Base-by-base conservation (phyloP, 208 protist species). In the Crithidia thermophila region DNA sequence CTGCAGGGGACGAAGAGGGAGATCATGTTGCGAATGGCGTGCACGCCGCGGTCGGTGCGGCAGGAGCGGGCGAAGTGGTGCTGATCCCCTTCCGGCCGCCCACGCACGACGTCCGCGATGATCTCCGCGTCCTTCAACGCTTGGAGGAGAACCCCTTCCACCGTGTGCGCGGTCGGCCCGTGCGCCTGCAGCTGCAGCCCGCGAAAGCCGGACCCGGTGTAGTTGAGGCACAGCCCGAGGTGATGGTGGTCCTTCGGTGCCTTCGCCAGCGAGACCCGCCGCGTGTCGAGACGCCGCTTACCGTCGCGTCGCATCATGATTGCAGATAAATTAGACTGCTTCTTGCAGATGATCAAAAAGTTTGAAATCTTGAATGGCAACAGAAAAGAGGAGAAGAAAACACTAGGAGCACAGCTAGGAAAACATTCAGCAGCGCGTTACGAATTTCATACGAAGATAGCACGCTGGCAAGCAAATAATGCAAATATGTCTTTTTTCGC, bases 21-120 rank as follows among this genome's bases (percentile, higher is more conserved):
- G 45, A 95, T 58, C 16, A 95, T 52, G 62, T 95, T 95, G 20
- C 87, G 82, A 18, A 91, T 73, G 0, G 90, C 90, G 63, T 95
- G 90, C 11, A 95, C 90, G 20, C 90, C 90, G 20, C 85, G 82
- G 63, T 95, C 90, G 51, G 90, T 95, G 14, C 90, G 87, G 39
- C 90, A 95, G 20, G 87, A 77, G 23, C 90, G 83, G 1, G 81
- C 71, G 58, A 95, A 83, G 61, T 84, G 87, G 57, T 88, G 77
- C 27, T 61, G 42, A 1, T 83, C 78, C 5, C 77, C 81, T 1
- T 30, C 72, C 8, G 82, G 62, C 18, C 80, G 64, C 0, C 83
- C 85, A 14, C 75, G 69, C 27, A 75, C 74, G 13, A 92, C 46
- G 2, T 42, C 75, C 16, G 49, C 62, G 23, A 95, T 69, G 23